Conservation (phyloP, 1,284 basidiomycete genomes). For the Fistulinella staudtii region DNA sequence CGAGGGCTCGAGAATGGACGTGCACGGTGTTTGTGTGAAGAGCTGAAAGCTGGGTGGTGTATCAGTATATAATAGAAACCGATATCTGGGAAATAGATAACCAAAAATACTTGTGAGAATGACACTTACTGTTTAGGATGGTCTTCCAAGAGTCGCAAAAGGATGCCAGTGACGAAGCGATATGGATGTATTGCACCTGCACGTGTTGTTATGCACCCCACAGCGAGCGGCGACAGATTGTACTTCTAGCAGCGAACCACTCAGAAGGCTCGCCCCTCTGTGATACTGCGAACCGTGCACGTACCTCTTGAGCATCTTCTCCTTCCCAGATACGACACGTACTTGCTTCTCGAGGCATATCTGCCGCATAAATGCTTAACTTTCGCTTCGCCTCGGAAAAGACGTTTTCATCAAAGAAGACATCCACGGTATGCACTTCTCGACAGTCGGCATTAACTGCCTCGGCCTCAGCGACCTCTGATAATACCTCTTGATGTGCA, state of each 20-base stretch:
- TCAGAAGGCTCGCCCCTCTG: neutral
- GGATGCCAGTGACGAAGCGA: conserved; percentile 50
- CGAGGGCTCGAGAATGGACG: conserved; percentile 34
- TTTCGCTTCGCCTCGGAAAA: conserved; percentile 40
- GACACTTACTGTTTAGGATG: conserved; percentile 39
- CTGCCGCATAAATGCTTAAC: conserved; percentile 39
- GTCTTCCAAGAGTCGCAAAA: conserved; percentile 43
- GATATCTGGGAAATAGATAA: no score
- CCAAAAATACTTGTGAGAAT: neutral
- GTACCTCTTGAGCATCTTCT: conserved; percentile 35
- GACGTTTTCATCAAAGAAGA: conserved; percentile 37
- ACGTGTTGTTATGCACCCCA: conserved; percentile 45
- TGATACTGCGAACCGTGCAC: neutral
- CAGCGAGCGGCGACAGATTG: conserved; percentile 39
- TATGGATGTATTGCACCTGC: conserved; percentile 58
- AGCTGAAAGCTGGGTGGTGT: conserved; percentile 42
- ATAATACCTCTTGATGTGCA: conserved; percentile 51
- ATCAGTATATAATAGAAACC: neutral
- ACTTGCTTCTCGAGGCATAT: conserved; percentile 43
- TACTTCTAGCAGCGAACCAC: conserved; percentile 33
- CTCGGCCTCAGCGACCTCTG: conserved; percentile 45
- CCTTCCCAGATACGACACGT: conserved; percentile 37
- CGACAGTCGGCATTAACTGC: conserved; percentile 43
- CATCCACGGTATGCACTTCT: conserved; percentile 48
- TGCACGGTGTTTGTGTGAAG: conserved; percentile 50